Evolutionary conservation across 116 monocot species (phyloP), one percentile per base, ranked within the genome.

Genomic region (Posidonia oceanica): DNA sequence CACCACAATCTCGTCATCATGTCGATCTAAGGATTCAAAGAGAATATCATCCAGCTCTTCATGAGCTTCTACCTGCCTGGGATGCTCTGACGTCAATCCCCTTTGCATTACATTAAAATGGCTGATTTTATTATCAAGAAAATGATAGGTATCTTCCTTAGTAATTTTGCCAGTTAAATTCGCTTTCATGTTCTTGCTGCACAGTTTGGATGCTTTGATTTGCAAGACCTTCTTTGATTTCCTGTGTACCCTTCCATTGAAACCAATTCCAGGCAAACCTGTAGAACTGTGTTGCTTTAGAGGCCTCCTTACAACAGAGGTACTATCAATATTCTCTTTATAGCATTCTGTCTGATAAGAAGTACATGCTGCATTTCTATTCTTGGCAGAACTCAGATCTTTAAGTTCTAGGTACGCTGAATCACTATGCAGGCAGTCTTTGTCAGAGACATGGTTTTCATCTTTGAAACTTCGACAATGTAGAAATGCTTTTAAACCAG

Each of bases 221-320:
- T 86, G 81, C 36, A 81, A 70, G 36, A 72, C 74, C 51, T 79
- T 86, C 71, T 91, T 85, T 16, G 77, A 75, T 69, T 76, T 82
- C 74, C 81, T 88, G 8, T 21, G 72, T 29, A 57, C 38, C 48
- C 75, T 87, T 63, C 75, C 80, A 20, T 44, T 53, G 36, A 71
- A 72, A 66, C 38, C 66, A 64, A 22, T 61, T 36, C 14, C 56
- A 5, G 66, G 22, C 63, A 76, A 68, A 52, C 7, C 10, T 14
- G 53, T 0, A 0, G 22, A 17, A 14, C 36, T 54, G 29, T 37
- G 17, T 68, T 52, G 23, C 29, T 36, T 54, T 68, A 51, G 48
- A 68, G 51, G 36, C 18, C 4, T 54, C 13, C 37, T 51, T 51
- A 54, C 53, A 53, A 22, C 18, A 48, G 15, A 7, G 40, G 16